Evolutionary conservation across 2,329 filamentous ascomycete genomes (phyloP).

Genomic region (Tolypocladium tundrense): DNA sequence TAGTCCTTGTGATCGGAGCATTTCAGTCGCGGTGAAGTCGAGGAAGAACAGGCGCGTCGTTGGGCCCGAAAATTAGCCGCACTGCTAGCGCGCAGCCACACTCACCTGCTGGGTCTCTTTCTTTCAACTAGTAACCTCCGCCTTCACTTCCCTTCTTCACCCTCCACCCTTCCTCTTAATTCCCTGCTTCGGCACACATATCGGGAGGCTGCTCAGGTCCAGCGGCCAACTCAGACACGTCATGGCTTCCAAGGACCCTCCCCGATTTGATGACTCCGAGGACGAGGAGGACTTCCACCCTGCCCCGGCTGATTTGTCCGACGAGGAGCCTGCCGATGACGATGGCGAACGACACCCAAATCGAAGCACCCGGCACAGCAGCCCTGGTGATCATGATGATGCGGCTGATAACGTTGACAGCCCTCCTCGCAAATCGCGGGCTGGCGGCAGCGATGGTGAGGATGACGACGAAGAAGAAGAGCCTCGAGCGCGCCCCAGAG

Average conservation of each 20-base stretch:
- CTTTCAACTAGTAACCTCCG: neutral
- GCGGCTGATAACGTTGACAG: constrained; percentile 29
- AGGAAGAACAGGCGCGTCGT: neutral
- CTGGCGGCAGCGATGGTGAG: constrained; percentile 25
- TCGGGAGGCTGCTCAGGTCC: neutral
- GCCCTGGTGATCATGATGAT: constrained; percentile 13
- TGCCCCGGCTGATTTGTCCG: constrained; percentile 60
- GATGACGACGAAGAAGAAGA: constrained; percentile 28
- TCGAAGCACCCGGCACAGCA: constrained; percentile 28
- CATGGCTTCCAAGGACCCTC: constrained; percentile 38
- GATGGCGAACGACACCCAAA: constrained; percentile 23
- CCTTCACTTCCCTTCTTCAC: neutral
- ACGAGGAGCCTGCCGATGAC: constrained; percentile 38
- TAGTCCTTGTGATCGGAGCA: too few relatives aligned
- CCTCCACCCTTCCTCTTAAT: neutral
- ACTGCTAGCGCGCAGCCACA: neutral
- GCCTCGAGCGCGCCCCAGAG: constrained; percentile 8
- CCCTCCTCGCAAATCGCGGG: constrained; percentile 5
- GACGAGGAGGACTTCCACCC: constrained; percentile 90
- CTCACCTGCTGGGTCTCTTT: neutral
- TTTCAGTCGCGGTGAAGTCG: too few relatives aligned
- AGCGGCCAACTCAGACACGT: constrained; percentile 8
- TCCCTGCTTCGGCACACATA: neutral
- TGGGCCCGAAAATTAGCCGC: neutral
- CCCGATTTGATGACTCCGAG: constrained; percentile 51